phyloP scores from a whole-genome alignment of 768 basidiomycete species.

The Hypsizygus marmoreus region DNA sequence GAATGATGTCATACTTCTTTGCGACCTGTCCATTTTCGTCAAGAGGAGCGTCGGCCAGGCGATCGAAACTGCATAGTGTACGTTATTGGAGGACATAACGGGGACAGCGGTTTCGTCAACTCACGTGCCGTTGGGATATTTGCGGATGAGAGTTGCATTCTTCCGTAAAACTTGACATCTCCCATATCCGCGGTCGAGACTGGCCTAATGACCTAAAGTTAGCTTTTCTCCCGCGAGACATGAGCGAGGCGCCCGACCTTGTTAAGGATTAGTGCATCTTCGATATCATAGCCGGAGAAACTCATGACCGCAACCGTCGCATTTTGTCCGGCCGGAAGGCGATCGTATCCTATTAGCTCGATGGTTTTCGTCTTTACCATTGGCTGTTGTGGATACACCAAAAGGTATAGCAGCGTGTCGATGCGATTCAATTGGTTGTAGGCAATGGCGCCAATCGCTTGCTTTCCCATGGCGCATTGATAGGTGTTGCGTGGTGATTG shows the following conservation, averaged over 20 bases:
- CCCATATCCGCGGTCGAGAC: conserved; percentile 96
- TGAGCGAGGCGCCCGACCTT: conserved; percentile 48
- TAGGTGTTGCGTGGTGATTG: conserved; percentile 99
- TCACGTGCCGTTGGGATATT: conserved; percentile 96
- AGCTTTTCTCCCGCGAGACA: conserved; percentile 9
- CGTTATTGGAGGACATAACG: conserved; percentile 12
- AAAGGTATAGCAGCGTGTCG: conserved; percentile 96
- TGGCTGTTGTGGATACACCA: conserved; percentile 97
- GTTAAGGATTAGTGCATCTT: conserved; percentile 96
- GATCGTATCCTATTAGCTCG: conserved; percentile 94
- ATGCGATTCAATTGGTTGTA: conserved; percentile 98
- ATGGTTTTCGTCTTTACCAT: conserved; percentile 99
- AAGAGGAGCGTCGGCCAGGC: conserved; percentile 87
- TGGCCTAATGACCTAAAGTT: conserved; percentile 56
- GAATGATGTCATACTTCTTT: conserved; percentile 89
- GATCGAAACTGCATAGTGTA: conserved; percentile 68
- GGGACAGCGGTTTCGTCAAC: conserved; percentile 33
- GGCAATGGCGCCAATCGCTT: conserved; percentile 97
- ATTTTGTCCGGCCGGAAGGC: conserved; percentile 96
- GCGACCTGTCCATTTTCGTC: conserved; percentile 79
- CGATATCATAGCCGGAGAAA: conserved; percentile 99
- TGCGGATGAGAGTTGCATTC: conserved; percentile 89
- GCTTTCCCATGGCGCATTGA: conserved; percentile 99
- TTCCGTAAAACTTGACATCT: conserved; percentile 97
- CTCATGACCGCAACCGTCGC: conserved; percentile 99